phyloP scores from a whole-genome alignment of 345 rosid genomes.

The Populus tremula region DNA sequence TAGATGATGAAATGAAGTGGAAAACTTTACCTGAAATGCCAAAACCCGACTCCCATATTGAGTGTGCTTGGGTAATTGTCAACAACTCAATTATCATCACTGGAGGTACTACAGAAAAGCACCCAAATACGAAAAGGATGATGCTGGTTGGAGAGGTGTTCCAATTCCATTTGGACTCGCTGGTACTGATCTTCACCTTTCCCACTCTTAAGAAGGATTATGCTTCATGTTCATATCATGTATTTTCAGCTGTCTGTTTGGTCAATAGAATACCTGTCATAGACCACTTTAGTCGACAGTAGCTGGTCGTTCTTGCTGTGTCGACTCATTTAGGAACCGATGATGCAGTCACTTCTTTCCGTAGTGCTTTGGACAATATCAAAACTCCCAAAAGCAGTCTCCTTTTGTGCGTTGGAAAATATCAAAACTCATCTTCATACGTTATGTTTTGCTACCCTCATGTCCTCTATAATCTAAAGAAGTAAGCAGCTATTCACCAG shows the following conservation, averaged over 20 bases:
- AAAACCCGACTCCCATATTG: conserved; percentile 79
- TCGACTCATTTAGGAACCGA: too few relatives aligned
- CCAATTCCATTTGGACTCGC: conserved; percentile 54
- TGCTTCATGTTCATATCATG: not conserved
- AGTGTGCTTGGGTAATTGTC: conserved; percentile 67
- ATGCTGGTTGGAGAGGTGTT: conserved; percentile 78
- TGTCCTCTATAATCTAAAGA: too few relatives aligned
- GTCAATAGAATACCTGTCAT: not conserved
- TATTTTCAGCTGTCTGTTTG: not conserved
- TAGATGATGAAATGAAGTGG: conserved; percentile 77
- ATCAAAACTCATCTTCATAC: too few relatives aligned
- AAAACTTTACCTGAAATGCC: conserved; percentile 65
- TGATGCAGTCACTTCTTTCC: too few relatives aligned
- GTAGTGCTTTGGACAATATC: too few relatives aligned
- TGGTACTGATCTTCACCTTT: conserved; percentile 34
- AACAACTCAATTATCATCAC: conserved; percentile 72
- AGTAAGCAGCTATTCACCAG: too few relatives aligned
- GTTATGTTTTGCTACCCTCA: too few relatives aligned
- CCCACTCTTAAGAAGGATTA: not conserved
- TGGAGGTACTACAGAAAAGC: conserved; percentile 83
- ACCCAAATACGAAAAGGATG: conserved; percentile 74
- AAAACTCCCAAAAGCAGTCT: too few relatives aligned
- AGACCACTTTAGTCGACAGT: too few relatives aligned
- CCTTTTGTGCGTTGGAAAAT: too few relatives aligned
- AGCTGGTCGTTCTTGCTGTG: too few relatives aligned